Base-by-base conservation (phyloP, 495 filamentous ascomycete species). In the Mycothermus thermophilus region DNA sequence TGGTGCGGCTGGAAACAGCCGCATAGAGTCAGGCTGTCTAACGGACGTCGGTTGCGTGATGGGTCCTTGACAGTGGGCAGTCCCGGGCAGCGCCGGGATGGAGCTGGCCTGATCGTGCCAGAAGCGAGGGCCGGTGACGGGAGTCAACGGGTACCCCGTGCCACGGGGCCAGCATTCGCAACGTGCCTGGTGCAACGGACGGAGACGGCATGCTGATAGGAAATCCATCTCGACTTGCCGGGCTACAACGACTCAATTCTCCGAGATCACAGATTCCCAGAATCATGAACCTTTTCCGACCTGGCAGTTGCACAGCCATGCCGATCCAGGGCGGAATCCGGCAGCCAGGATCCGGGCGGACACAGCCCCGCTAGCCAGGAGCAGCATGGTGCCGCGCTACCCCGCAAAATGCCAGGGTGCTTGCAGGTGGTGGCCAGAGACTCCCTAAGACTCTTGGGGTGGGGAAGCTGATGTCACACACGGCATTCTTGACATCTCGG, bases 381-480 rank as follows among this genome's bases (percentile, higher is more conserved):
- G 23, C 10, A 37, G 44, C 35, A 47, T 45, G 34, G 41, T 30
- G 26, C 27, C 34, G 37, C 37, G 32, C 30, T 54, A 42, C 52
- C 52, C 51, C 52, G 49, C 52, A 50, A 44, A 41, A 34, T 37
- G 29, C 33, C 27, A 30, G 38, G 18, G 21, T 15, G 14, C 24
- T 21, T n/a, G n/a, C n/a, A n/a, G n/a, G n/a, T 19, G 36, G 39
- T 18, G 33, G 26, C 12, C 41, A 22, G 26, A 36, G 40, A 34
- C 38, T 41, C 41, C 47, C 39, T 42, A 48, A 41, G 34, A 48
- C n/a, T n/a, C 44, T 10, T 40, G 24, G 18, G 32, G 38, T 31
- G 30, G 36, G 34, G 37, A 35, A 27, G 17, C 38, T 51, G 51
- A 54, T 49, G 48, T 54, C 51, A 54, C 51, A 43, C 38, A 30